These are phyloP conservation scores for Penicillium glabrum DNA, from an alignment of 2,329 filamentous ascomycete species.

Conservation along the genomic window DNA sequence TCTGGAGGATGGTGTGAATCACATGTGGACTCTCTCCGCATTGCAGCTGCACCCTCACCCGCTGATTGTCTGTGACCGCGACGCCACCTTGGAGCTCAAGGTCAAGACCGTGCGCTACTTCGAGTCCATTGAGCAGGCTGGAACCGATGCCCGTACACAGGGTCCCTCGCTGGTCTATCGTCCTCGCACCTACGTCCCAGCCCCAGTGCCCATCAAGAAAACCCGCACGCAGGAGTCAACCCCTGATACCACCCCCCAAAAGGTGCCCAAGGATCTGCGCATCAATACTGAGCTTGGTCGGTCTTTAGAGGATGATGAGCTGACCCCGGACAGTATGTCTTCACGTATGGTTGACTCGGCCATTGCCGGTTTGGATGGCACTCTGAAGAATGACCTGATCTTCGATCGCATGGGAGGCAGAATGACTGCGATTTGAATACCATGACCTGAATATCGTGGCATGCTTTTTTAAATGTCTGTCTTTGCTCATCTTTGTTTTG, in stretches of 20 bases:
- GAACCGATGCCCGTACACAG: conserved; percentile 48
- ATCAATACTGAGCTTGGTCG: conserved; percentile 45
- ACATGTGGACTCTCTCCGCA: conserved; percentile 86
- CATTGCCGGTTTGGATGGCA: conserved; percentile 42
- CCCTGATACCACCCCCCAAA: conserved; percentile 29
- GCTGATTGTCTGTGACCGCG: conserved; percentile 80
- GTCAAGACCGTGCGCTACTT: conserved; percentile 76
- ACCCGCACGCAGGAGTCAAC: conserved; percentile 23
- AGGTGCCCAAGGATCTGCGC: conserved; percentile 42
- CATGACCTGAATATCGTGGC: not conserved
- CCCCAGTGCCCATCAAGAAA: conserved; percentile 25
- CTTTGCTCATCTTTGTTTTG: not conserved
- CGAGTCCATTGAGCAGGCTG: conserved; percentile 68
- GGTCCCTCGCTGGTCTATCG: conserved; percentile 44
- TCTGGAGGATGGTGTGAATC: conserved; percentile 78
- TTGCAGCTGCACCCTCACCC: conserved; percentile 79
- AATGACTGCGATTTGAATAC: conserved; percentile 28
- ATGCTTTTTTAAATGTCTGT: not conserved
- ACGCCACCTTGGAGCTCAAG: conserved; percentile 70
- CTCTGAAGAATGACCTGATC: conserved; percentile 41
- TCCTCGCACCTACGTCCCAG: conserved; percentile 36
- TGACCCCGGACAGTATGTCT: conserved; percentile 51
- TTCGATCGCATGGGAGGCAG: conserved; percentile 46
- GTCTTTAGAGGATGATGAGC: conserved; percentile 42
- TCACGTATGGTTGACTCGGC: conserved; percentile 48